A percentile compares a stretch with the other conserved stretches of the same genome.
Conservation (phyloP, 2,329 filamentous ascomycete species). For the Rutstroemia sp. region DNA sequence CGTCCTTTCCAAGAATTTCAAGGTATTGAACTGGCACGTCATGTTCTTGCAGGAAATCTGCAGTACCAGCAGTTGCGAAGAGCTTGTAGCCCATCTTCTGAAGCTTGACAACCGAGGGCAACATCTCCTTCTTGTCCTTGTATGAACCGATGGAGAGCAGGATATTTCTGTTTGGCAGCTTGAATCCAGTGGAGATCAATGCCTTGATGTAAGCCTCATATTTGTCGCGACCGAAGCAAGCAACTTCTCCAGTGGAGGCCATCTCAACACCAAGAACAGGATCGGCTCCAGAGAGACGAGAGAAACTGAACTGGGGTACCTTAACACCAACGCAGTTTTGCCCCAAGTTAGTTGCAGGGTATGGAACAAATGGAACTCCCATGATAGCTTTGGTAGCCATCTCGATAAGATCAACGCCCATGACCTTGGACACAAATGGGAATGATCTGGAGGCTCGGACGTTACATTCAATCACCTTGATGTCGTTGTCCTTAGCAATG, state of each 20-base stretch:
- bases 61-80: constrained; percentile 92
- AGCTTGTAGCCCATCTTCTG: constrained; percentile 84
- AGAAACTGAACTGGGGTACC: constrained; percentile 99
- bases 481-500: constrained; percentile 73
- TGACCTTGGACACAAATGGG: constrained; percentile 96
- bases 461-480: constrained; percentile 98
- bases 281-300: constrained; percentile 90
- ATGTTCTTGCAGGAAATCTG: constrained; percentile 92
- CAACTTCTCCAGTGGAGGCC: constrained; percentile 94
- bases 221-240: constrained; percentile 93
- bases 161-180: constrained; percentile 90
- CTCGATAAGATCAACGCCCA: constrained; percentile 95
- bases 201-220: constrained; percentile 97
- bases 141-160: constrained; percentile 97
- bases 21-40: constrained; percentile 88
- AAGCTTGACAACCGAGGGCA: constrained; percentile 80
- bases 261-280: constrained; percentile 98
- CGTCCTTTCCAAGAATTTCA: constrained; percentile 71
- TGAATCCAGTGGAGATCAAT: constrained; percentile 93
- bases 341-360: constrained; percentile 80
- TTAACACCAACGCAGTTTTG: constrained; percentile 90
- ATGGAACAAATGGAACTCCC: constrained; percentile 75
- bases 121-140: constrained; percentile 92
- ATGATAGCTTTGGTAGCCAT: constrained; percentile 84
- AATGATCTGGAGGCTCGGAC: constrained; percentile 94